A percentile compares a stretch with the other conserved stretches of the same genome.
phyloP scores from a whole-genome alignment of 2,329 filamentous ascomycete species.

The Elsinoe fawcettii region DNA sequence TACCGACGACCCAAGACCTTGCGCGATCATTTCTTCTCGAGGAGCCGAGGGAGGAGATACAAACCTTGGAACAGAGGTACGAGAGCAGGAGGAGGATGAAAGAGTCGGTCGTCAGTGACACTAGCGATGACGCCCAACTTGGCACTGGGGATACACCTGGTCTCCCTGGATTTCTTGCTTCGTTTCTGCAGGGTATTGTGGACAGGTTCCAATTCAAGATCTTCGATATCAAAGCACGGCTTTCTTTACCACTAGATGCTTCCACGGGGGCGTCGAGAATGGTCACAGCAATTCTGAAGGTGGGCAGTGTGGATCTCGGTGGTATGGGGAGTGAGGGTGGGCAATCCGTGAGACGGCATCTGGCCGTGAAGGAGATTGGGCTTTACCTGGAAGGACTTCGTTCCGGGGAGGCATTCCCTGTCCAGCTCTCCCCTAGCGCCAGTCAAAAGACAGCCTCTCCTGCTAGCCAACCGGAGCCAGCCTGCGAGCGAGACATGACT shows the following conservation, averaged over 20 bases:
- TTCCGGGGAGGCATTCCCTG: not conserved
- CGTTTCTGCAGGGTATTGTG: conserved; percentile 64
- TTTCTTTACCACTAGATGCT: conserved; percentile 41
- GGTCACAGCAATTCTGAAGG: not conserved
- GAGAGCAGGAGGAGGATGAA: conserved; percentile 54
- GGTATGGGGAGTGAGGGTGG: not conserved
- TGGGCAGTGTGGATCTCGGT: conserved; percentile 10
- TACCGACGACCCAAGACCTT: conserved; percentile 65
- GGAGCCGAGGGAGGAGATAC: conserved; percentile 58
- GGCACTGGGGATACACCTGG: conserved; percentile 66
- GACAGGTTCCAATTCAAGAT: conserved; percentile 64
- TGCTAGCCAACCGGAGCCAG: not conserved
- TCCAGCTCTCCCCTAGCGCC: not conserved
- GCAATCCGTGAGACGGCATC: not conserved
- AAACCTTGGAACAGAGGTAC: conserved; percentile 61
- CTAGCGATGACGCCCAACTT: conserved; percentile 49
- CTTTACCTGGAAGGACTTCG: conserved; percentile 8
- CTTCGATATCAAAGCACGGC: conserved; percentile 55
- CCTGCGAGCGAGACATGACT: not conserved
- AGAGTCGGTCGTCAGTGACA: conserved; percentile 48
- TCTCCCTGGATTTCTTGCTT: conserved; percentile 61
- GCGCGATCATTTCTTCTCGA: conserved; percentile 72
- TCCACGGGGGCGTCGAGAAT: conserved; percentile 29
- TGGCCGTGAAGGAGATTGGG: conserved; percentile 1
- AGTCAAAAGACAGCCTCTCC: not conserved